These are phyloP conservation scores for Penicillium salamii DNA, from an alignment of 495 filamentous ascomycete genomes.

Conservation along the genomic window DNA sequence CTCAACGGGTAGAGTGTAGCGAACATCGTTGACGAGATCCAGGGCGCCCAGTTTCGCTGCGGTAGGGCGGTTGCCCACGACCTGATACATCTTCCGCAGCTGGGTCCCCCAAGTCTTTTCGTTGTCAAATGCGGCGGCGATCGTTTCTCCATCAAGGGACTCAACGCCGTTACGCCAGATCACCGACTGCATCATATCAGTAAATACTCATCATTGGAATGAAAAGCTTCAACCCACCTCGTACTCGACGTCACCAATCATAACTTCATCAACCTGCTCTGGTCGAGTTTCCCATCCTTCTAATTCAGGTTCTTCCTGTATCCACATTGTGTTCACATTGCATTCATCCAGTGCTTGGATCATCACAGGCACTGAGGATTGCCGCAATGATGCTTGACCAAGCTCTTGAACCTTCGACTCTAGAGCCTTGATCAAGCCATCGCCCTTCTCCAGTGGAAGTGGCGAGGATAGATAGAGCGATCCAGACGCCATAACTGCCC, in stretches of 20 bases:
- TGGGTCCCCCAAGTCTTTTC: constrained; percentile 26
- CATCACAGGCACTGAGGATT: constrained; percentile 23
- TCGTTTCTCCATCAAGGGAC: constrained; percentile 24
- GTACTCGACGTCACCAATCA: constrained; percentile 42
- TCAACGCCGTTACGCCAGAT: constrained; percentile 45
- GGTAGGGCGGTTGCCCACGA: constrained; percentile 34
- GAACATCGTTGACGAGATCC: constrained; percentile 36
- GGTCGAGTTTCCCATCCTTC: constrained; percentile 28
- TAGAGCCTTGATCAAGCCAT: constrained; percentile 25
- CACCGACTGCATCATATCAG: constrained; percentile 25
- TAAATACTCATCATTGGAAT: background rate
- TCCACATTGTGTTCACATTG: constrained; percentile 41
- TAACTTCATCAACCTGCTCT: constrained; percentile 36
- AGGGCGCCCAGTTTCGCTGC: constrained; percentile 36
- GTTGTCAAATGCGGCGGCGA: constrained; percentile 31
- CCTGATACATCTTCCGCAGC: constrained; percentile 38
- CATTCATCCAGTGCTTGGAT: constrained; percentile 31
- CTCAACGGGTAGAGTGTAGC: constrained; percentile 37
- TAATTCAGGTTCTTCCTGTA: constrained; percentile 35
- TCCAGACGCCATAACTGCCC: constrained; percentile 36
- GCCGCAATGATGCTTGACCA: constrained; percentile 27
- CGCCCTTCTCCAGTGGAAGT: constrained; percentile 28
- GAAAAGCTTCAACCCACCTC: constrained; percentile 21
- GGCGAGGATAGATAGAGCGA: constrained; percentile 35
- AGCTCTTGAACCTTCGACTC: constrained; percentile 30